Evolutionary conservation across 352 stramenopile species (phyloP), one percentile per base, ranked within the genome.

Genomic region (Phytophthora sansomeana): DNA sequence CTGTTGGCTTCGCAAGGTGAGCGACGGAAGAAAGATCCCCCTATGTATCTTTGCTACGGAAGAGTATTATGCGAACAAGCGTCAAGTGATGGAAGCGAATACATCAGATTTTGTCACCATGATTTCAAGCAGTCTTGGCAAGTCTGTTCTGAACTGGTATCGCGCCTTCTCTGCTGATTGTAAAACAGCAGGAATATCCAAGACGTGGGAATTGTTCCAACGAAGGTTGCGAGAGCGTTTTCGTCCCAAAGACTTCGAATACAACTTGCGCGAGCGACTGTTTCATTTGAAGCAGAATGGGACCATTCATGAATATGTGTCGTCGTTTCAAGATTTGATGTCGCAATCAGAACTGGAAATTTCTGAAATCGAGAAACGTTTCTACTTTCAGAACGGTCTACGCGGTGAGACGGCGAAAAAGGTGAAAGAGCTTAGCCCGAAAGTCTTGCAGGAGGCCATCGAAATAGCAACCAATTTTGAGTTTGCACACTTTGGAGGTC

Each of bases 401-500:
- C 28, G 50, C 5, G 41, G 63, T n/a, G n/a, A 58, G 29, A 72
- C 56, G 0, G 44, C 33, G 9, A 65, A 26, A 14, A 67, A 67
- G 56, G 60, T 64, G 35, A 70, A 70, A 11, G 53, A 64, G 46
- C 46, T 54, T 9, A 69, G 61, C 59, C 36, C 52, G 13, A 21
- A 6, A 16, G 54, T 53, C 6, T 53, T 64, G 2, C 24, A 57
- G 26, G 19, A 69, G 8, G 47, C 53, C 16, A 53, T 63, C 28
- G 36, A 69, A 33, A 52, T 58, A 8, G 50, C 51, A 5, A 47
- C 46, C 7, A 69, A 46, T 29, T 69, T 54, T 7, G 53, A 59
- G 38, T 67, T 65, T 59, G 53, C 62, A 10, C 53, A 70, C 24
- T 69, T n/a, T n/a, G n/a, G n/a, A n/a, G n/a, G n/a, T n/a, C n/a